Evolutionary conservation across 192 early-diverging fungal species (phyloP).

Genomic region (Coemansia umbellata): DNA sequence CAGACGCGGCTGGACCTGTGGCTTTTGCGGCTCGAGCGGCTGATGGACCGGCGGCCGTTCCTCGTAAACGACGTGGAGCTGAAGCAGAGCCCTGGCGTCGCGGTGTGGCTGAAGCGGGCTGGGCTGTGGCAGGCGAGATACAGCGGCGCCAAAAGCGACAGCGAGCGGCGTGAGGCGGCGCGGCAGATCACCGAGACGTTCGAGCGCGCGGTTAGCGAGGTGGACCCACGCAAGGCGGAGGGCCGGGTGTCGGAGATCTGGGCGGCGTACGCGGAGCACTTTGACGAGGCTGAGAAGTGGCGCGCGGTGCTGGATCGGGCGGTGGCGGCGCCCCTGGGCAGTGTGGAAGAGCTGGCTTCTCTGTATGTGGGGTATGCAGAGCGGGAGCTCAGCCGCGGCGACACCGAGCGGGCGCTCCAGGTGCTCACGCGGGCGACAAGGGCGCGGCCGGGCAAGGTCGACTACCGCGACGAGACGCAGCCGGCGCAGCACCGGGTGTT

Average conservation of each 20-base stretch:
- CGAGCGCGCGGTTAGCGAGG: slow-evolving; percentile 62
- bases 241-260: slow-evolving; percentile 80
- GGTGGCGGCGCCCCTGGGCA: slow-evolving; percentile 70
- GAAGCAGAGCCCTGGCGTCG: slow-evolving; percentile 84
- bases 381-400: slow-evolving; percentile 66
- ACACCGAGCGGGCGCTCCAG: slow-evolving; percentile 68
- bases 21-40: slow-evolving; percentile 79
- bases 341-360: slow-evolving; percentile 80
- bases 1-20: slow-evolving; percentile 64
- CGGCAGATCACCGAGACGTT: slow-evolving; percentile 3
- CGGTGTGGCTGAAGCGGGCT: slow-evolving; percentile 88
- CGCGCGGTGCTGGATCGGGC: slow-evolving; percentile 82
- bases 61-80: slow-evolving; percentile 91
- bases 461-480: slow-evolving; percentile 77
- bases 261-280: slow-evolving; percentile 79
- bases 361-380: slow-evolving; percentile 92
- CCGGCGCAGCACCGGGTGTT: slow-evolving; percentile 78
- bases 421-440: slow-evolving; percentile 81
- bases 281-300: slow-evolving; percentile 50
- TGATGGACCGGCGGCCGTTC: slow-evolving; percentile 90
- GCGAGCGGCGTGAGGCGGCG: not conserved
- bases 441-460: slow-evolving; percentile 34
- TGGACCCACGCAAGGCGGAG: slow-evolving; percentile 67
- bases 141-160: not conserved
- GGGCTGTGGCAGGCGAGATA: slow-evolving; percentile 52